Conservation (phyloP, 2,329 filamentous ascomycete species). For the Ilyonectria sp. region DNA sequence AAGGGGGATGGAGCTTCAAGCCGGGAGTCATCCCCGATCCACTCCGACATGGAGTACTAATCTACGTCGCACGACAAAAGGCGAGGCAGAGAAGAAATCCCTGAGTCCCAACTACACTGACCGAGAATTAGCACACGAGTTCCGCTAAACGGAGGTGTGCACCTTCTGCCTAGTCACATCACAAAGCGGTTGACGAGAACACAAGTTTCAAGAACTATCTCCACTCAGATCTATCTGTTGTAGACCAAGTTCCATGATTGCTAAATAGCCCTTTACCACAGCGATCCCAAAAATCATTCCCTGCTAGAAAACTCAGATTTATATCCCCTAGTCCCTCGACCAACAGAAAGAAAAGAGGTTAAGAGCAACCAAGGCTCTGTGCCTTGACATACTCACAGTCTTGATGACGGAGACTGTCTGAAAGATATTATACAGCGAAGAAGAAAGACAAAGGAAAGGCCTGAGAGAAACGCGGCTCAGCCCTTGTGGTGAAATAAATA, state of each 20-base stretch:
- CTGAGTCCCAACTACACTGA: background rate
- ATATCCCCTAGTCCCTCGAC: constrained; percentile 4
- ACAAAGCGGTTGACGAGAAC: background rate
- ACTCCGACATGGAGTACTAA: no score
- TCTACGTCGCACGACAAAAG: no score
- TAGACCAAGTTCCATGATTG: constrained; percentile 31
- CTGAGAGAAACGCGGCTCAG: constrained; percentile 36
- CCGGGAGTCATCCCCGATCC: no score
- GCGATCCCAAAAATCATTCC: constrained; percentile 20
- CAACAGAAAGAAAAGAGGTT: constrained; percentile 28
- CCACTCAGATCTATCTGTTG: constrained; percentile 44
- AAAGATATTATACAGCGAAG: constrained; percentile 52
- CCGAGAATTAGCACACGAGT: background rate
- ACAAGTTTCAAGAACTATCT: constrained; percentile 33
- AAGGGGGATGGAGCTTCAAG: no score
- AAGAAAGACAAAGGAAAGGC: constrained; percentile 28
- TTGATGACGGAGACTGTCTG: constrained; percentile 47
- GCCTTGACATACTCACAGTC: constrained; percentile 39
- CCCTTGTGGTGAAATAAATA: constrained; percentile 41
- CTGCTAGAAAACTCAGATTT: constrained; percentile 10
- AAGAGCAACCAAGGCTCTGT: constrained; percentile 5
- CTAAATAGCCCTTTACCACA: constrained; percentile 22
- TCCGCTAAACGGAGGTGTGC: background rate
- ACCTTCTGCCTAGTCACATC: background rate
- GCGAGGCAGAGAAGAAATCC: background rate